Conservation (phyloP, 1,284 basidiomycete genomes). For the Heliocybe sulcata region DNA sequence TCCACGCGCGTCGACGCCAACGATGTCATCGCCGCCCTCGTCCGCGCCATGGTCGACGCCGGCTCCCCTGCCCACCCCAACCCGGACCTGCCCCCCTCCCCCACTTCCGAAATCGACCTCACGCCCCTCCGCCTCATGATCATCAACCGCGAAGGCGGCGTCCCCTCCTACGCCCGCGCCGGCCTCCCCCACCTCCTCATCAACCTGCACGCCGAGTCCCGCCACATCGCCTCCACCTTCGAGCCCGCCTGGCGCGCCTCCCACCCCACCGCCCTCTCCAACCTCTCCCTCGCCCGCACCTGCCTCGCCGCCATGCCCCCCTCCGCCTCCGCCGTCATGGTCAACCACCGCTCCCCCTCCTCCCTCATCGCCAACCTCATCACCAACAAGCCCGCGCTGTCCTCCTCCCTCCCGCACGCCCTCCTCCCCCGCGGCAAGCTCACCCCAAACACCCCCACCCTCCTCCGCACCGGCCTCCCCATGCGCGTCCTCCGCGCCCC, state of each 20-base stretch:
- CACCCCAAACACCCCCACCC: constrained; percentile 87
- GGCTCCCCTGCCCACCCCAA: constrained; percentile 26
- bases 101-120: constrained; percentile 50
- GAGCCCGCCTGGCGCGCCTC: constrained; percentile 68
- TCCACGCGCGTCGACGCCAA: constrained; percentile 86
- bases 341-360: constrained; percentile 94
- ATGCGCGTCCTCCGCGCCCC: constrained; percentile 74
- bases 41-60: constrained; percentile 79
- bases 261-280: constrained; percentile 84
- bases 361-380: constrained; percentile 96
- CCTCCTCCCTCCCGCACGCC: constrained; percentile 91
- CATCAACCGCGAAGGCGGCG: constrained; percentile 95
- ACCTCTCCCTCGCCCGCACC: constrained; percentile 81
- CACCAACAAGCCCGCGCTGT: constrained; percentile 96
- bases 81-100: constrained; percentile 17
- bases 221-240: constrained; percentile 86
- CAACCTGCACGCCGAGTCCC: constrained; percentile 87
- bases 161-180: constrained; percentile 93
- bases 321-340: constrained; percentile 90
- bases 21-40: constrained; percentile 84
- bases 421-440: constrained; percentile 59
- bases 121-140: constrained; percentile 94
- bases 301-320: constrained; percentile 94
- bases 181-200: constrained; percentile 95
- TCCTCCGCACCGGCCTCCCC: constrained; percentile 84